phyloP scores from a whole-genome alignment of 2,329 filamentous ascomycete genomes.

The Colletotrichum spaethianum region DNA sequence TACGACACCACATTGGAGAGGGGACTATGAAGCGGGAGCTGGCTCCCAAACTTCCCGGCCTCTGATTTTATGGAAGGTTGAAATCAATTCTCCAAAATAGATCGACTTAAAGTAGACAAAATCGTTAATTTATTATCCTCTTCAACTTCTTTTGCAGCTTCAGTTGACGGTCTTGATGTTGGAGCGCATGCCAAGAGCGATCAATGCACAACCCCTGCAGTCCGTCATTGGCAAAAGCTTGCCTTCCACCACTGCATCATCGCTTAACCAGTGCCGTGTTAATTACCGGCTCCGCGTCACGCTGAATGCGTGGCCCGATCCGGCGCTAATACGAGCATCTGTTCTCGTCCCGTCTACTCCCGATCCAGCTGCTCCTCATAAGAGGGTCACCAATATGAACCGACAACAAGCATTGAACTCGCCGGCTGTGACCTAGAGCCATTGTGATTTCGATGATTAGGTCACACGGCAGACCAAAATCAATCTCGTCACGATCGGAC shows the following conservation, averaged over 20 bases:
- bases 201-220: background rate
- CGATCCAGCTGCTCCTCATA: background rate
- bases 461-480: background rate
- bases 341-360: background rate
- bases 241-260: background rate
- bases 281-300: background rate
- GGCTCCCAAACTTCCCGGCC: no score
- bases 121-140: no score
- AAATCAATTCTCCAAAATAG: background rate
- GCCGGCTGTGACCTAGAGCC: background rate
- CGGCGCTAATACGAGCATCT: background rate
- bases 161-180: background rate
- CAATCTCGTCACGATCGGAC: background rate
- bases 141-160: no score
- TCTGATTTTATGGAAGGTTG: rapidly evolving
- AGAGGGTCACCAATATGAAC: background rate
- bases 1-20: no score
- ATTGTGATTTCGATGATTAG: no score
- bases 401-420: background rate
- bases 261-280: background rate
- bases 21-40: no score
- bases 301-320: background rate
- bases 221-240: background rate
- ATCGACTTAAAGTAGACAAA: no score
- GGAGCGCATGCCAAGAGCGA: background rate